Conservation (phyloP, 768 basidiomycete species). For the Tulasnella sp. region DNA sequence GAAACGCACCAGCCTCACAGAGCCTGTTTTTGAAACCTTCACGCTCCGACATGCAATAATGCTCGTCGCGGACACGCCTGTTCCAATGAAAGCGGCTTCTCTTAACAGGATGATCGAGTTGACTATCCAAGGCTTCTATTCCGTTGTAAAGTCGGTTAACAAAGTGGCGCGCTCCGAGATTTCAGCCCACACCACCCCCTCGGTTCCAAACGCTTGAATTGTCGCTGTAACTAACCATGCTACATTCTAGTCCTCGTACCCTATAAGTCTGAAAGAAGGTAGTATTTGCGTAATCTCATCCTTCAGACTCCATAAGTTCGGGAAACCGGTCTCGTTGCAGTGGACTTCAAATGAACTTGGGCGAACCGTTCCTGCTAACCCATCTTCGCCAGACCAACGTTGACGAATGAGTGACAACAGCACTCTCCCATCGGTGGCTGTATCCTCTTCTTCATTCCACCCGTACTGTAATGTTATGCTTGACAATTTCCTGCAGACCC, state of each 20-base stretch:
- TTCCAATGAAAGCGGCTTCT: slow-evolving; percentile 30
- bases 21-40: slow-evolving; percentile 24
- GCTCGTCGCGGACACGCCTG: slow-evolving; percentile 29
- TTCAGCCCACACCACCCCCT: too few relatives aligned
- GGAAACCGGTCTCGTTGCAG: neutral
- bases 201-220: too few relatives aligned
- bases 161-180: too few relatives aligned
- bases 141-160: slow-evolving; percentile 15
- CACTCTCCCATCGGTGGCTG: neutral
- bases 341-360: neutral
- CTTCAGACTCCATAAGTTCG: neutral
- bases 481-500: neutral
- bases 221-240: too few relatives aligned
- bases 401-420: neutral
- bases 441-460: neutral
- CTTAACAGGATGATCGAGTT: slow-evolving; percentile 21
- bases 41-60: slow-evolving; percentile 25
- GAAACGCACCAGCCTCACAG: slow-evolving; percentile 6
- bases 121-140: slow-evolving; percentile 24
- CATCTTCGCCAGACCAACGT: neutral
- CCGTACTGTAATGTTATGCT: neutral
- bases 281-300: neutral
- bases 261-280: neutral
- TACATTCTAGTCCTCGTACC: neutral
- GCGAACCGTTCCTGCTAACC: neutral